Conservation (phyloP, 345 rosid species). For the Murraya paniculata region DNA sequence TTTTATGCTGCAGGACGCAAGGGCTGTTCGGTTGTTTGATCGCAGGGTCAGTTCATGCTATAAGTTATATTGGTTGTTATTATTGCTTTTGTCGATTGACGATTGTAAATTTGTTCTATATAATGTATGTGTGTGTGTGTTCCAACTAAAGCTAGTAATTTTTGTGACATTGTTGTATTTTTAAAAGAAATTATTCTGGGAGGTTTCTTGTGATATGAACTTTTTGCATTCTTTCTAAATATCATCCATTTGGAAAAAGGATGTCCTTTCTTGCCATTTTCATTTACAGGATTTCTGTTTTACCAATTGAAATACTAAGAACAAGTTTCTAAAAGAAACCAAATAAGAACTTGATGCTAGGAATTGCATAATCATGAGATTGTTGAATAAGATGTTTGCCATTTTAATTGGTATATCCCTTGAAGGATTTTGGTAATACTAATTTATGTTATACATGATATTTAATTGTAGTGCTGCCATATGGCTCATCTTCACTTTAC, state of each 20-base stretch:
- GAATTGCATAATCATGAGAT: background rate
- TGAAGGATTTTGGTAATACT: background rate
- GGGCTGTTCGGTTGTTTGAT: slow-evolving; percentile 87
- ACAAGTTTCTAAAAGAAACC: background rate
- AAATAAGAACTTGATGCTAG: background rate
- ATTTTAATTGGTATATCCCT: background rate
- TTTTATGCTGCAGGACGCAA: slow-evolving; percentile 57
- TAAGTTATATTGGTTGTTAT: background rate
- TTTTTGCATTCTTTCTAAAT: background rate
- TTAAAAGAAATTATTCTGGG: background rate
- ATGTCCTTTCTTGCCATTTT: background rate
- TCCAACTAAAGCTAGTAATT: background rate
- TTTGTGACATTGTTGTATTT: background rate
- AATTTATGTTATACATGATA: background rate
- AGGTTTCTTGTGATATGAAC: background rate
- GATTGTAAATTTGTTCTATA: background rate
- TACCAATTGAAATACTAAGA: background rate
- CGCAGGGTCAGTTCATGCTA: slow-evolving; percentile 68
- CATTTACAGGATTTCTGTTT: background rate
- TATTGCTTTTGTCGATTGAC: background rate
- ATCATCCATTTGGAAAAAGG: background rate
- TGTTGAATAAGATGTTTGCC: background rate
- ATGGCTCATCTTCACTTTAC: background rate
- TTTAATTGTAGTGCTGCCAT: background rate
- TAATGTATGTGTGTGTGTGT: background rate